Percentiles rank a stretch among this genome's conserved stretches.
Conservation (phyloP, 306 rosid genomes). For the Quercus robur region DNA sequence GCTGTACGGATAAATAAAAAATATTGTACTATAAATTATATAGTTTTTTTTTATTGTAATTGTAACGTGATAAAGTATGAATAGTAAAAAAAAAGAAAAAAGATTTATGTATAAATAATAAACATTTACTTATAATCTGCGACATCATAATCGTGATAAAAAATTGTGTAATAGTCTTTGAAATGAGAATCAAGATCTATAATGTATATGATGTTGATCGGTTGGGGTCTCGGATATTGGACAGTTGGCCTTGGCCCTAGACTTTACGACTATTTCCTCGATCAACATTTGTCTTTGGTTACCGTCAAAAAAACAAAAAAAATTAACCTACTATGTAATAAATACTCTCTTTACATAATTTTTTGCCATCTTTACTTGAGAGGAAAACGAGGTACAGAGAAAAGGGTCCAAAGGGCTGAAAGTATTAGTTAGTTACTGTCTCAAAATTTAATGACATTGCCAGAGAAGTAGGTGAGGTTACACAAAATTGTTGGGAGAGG, state of each 20-base stretch:
- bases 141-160: rapidly evolving
- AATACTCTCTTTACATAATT: too few relatives aligned
- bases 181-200: too few relatives aligned
- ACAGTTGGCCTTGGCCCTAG: not conserved
- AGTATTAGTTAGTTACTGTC: conserved; percentile 22
- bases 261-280: not conserved
- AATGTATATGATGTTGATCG: too few relatives aligned
- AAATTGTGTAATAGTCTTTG: too few relatives aligned
- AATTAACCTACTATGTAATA: too few relatives aligned
- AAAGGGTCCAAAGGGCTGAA: conserved; percentile 6
- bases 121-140: rapidly evolving
- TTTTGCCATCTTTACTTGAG: not conserved
- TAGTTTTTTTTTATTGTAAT: too few relatives aligned
- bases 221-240: not conserved
- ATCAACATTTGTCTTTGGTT: not conserved
- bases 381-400: not conserved
- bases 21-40: too few relatives aligned
- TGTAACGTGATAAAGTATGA: too few relatives aligned
- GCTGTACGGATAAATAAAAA: too few relatives aligned
- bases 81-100: too few relatives aligned
- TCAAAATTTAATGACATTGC: conserved; percentile 26
- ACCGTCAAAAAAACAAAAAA: too few relatives aligned
- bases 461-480: conserved; percentile 45
- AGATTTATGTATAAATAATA: rapidly evolving
- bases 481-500: conserved; percentile 30